These are phyloP conservation scores for Xerocomus minutiporus DNA, from an alignment of 1,284 basidiomycete species.

Conservation along the genomic window DNA sequence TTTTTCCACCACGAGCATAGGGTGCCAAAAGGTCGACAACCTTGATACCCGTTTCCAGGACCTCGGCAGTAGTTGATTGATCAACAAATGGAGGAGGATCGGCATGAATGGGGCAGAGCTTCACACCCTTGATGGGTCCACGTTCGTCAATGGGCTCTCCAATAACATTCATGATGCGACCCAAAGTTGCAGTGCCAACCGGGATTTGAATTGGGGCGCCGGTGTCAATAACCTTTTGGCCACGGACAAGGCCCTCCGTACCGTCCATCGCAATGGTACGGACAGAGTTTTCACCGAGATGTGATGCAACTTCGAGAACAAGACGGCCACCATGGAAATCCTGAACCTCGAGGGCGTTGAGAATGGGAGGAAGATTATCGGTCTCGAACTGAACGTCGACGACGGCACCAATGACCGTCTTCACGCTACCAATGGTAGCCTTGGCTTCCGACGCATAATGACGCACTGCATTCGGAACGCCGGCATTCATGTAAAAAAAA, in stretches of 20 bases:
- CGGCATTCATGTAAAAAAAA: conserved; percentile 15
- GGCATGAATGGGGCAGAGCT: conserved; percentile 89
- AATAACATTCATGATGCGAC: conserved; percentile 99
- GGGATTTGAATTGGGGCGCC: conserved; percentile 95
- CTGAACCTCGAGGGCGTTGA: conserved; percentile 97
- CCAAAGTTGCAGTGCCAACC: conserved; percentile 89
- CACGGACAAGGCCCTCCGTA: conserved; percentile 99
- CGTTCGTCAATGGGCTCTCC: conserved; percentile 99
- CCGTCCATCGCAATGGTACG: conserved; percentile 98
- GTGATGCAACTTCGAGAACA: conserved; percentile 94
- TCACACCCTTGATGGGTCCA: conserved; percentile 95
- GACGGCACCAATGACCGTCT: conserved; percentile 97
- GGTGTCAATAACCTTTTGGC: conserved; percentile 94
- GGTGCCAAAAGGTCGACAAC: conserved; percentile 99
- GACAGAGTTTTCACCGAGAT: conserved; percentile 98
- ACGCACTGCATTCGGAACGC: conserved; percentile 52
- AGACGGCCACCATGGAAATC: conserved; percentile 89
- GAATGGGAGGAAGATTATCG: conserved; percentile 90
- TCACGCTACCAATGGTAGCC: conserved; percentile 70
- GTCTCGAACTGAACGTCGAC: conserved; percentile 96
- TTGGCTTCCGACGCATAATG: conserved; percentile 89
- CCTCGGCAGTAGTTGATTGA: conserved; percentile 96
- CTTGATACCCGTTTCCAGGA: conserved; percentile 99
- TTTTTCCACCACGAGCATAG: conserved; percentile 99
- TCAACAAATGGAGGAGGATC: conserved; percentile 96